Conservation (phyloP, 78 protist genomes). For the Dictyostelium intermedium region DNA sequence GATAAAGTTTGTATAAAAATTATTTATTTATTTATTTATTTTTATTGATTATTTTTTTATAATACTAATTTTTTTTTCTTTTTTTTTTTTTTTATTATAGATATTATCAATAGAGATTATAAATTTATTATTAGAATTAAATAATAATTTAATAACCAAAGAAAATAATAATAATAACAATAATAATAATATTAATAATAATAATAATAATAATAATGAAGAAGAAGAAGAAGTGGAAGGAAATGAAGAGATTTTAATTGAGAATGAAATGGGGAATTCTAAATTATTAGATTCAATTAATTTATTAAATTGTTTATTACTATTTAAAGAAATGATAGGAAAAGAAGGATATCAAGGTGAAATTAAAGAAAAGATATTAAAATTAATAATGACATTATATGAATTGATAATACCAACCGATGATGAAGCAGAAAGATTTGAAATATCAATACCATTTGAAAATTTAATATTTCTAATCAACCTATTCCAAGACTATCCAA, state of each 20-base stretch:
- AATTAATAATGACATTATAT: not conserved
- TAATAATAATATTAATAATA: too few relatives aligned
- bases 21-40: too few relatives aligned
- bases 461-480: not conserved
- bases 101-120: not conserved
- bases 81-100: not conserved
- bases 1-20: not conserved
- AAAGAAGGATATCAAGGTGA: not conserved
- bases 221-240: too few relatives aligned
- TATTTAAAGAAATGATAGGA: not conserved
- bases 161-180: not conserved
- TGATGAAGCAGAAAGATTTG: slow-evolving; percentile 7
- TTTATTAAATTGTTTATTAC: not conserved
- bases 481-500: not conserved
- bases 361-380: not conserved
- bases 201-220: too few relatives aligned
- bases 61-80: too few relatives aligned
- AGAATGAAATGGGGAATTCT: not conserved
- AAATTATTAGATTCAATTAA: not conserved
- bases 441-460: not conserved
- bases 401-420: not conserved
- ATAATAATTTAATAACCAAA: not conserved
- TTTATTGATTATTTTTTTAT: too few relatives aligned
- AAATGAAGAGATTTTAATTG: not conserved
- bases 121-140: not conserved